A percentile compares a stretch with the other conserved stretches of the same genome.
Conservation (phyloP, 225 moss, liverwort and hornwort genomes). For the Sphagnum tenellum region DNA sequence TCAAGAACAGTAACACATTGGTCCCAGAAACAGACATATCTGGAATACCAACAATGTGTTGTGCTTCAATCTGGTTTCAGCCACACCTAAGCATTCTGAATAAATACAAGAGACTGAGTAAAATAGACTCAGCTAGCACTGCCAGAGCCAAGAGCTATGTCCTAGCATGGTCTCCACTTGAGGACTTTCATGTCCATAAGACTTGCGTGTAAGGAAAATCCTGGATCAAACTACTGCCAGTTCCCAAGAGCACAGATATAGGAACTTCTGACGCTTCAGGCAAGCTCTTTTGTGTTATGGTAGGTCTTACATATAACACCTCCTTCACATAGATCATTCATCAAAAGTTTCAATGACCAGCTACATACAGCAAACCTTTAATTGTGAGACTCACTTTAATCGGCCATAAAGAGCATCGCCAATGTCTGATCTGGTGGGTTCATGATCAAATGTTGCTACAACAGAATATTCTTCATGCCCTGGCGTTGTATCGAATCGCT, state of each 20-base stretch:
- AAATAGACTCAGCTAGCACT: too few species aligned
- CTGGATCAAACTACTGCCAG: background rate
- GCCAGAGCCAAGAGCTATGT: too few species aligned
- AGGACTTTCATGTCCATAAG: too few species aligned
- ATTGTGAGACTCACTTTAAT: constrained; percentile 11
- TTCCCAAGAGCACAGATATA: background rate
- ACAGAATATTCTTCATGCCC: constrained; percentile 59
- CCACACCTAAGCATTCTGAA: too few species aligned
- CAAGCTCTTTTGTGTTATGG: background rate
- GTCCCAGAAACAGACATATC: too few species aligned
- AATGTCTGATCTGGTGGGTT: constrained; percentile 53
- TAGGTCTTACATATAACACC: background rate
- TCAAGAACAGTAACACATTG: too few species aligned
- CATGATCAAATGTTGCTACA: constrained; percentile 59
- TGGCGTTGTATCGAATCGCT: constrained; percentile 48
- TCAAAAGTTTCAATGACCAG: background rate
- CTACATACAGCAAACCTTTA: background rate
- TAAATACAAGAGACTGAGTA: too few species aligned
- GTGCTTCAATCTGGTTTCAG: too few species aligned
- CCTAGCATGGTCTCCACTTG: too few species aligned
- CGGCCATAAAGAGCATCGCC: constrained; percentile 75
- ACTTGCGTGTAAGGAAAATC: background rate
- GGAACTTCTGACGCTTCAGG: background rate
- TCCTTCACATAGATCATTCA: background rate
- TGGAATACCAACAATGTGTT: too few species aligned